Conservation (phyloP, 306 rosid genomes). For the Cucurbita ficifolia region DNA sequence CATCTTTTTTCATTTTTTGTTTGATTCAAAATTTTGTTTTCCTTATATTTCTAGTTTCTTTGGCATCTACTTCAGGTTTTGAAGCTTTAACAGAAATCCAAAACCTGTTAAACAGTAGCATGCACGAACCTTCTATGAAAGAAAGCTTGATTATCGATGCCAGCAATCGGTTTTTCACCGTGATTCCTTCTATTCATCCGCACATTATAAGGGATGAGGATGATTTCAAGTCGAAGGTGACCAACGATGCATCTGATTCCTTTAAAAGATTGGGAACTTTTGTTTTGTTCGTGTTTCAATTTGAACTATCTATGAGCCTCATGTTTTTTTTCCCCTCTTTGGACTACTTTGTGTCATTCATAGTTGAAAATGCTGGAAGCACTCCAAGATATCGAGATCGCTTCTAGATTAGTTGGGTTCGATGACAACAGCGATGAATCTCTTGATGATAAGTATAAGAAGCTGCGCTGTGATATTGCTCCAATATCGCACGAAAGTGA, state of each 20-base stretch:
- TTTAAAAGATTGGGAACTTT: neutral
- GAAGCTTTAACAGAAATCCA: slow-evolving; percentile 92
- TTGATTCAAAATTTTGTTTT: neutral
- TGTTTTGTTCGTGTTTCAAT: neutral
- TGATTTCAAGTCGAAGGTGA: slow-evolving; percentile 81
- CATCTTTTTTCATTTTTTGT: neutral
- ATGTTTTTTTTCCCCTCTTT: neutral
- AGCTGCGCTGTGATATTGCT: slow-evolving; percentile 58
- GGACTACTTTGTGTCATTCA: slow-evolving; percentile 5
- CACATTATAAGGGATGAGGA: slow-evolving; percentile 73
- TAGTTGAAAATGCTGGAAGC: slow-evolving; percentile 99
- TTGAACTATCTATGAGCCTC: neutral
- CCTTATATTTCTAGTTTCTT: slow-evolving; percentile 2
- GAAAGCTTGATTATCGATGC: slow-evolving; percentile 90
- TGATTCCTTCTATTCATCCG: slow-evolving; percentile 92
- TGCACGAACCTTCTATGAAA: slow-evolving; percentile 34
- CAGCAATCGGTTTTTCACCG: slow-evolving; percentile 89
- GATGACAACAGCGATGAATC: slow-evolving; percentile 64
- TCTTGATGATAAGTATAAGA: slow-evolving; percentile 80
- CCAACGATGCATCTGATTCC: neutral
- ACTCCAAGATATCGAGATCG: slow-evolving; percentile 96
- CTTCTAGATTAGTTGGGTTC: slow-evolving; percentile 91
- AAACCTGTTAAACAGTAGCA: slow-evolving; percentile 39
- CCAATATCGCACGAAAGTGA: slow-evolving; percentile 79
- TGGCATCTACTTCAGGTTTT: slow-evolving; percentile 46